Conservation (phyloP, 352 stramenopile genomes). For the Phytopythium sindhum region DNA sequence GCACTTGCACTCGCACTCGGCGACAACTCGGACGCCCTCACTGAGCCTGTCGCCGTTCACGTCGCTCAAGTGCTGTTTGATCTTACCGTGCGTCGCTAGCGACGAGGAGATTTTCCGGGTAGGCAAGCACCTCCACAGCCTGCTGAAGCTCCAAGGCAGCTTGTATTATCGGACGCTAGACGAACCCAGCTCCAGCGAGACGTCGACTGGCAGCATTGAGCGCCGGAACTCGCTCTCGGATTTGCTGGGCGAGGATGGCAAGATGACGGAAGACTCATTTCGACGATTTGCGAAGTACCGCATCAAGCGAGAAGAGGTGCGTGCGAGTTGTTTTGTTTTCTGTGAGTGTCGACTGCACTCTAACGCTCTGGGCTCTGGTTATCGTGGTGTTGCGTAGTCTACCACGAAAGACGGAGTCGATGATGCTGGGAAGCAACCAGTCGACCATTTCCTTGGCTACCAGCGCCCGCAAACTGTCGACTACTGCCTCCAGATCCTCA, state of each 20-base stretch:
- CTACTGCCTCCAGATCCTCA: slow-evolving; percentile 56
- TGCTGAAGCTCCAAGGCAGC: slow-evolving; percentile 60
- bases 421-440: slow-evolving; percentile 20
- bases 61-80: slow-evolving; percentile 64
- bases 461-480: slow-evolving; percentile 53
- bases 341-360: background rate
- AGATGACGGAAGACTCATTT: slow-evolving; percentile 69
- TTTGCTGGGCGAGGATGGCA: slow-evolving; percentile 43
- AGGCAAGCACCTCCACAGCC: slow-evolving; percentile 59
- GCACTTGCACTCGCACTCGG: slow-evolving; percentile 54
- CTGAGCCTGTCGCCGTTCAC: slow-evolving; percentile 32
- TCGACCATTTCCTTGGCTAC: slow-evolving; percentile 61
- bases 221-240: slow-evolving; percentile 15
- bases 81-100: slow-evolving; percentile 48
- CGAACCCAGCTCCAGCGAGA: background rate
- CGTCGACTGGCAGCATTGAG: slow-evolving; percentile 3
- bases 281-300: slow-evolving; percentile 60
- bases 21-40: slow-evolving; percentile 28
- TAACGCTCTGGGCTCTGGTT: background rate
- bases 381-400: slow-evolving; percentile 8
- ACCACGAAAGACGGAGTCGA: slow-evolving; percentile 11
- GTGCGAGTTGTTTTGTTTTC: background rate
- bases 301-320: slow-evolving; percentile 61
- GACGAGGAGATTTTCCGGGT: slow-evolving; percentile 76
- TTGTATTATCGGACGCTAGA: slow-evolving; percentile 60